phyloP scores from a whole-genome alignment of 352 stramenopile species.

The Phytopythium oedochilum region DNA sequence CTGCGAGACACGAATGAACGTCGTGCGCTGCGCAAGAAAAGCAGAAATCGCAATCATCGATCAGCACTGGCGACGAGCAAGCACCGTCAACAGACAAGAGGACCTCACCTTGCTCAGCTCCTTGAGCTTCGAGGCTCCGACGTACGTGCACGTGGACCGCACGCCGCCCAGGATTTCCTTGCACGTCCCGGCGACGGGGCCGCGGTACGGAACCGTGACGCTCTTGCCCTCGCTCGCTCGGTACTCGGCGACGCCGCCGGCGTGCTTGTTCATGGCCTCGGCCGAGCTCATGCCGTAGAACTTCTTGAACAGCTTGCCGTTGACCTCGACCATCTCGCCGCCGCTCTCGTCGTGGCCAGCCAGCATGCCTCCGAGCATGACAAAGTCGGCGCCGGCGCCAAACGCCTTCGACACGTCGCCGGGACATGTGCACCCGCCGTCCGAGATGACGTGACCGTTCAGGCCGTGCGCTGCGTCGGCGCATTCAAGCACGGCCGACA shows the following conservation, averaged over 20 bases:
- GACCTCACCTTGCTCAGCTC: conserved; percentile 84
- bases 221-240: conserved; percentile 89
- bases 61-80: no score
- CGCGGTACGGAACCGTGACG: conserved; percentile 86
- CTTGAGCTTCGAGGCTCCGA: conserved; percentile 85
- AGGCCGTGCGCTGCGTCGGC: conserved; percentile 88
- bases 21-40: conserved; percentile 63
- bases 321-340: conserved; percentile 72
- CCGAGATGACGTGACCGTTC: conserved; percentile 86
- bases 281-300: conserved; percentile 94
- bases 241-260: conserved; percentile 89
- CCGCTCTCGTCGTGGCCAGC: conserved; percentile 89
- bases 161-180: conserved; percentile 92
- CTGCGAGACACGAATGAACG: conserved; percentile 91
- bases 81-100: background rate
- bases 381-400: conserved; percentile 89
- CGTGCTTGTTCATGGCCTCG: conserved; percentile 91
- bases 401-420: conserved; percentile 91
- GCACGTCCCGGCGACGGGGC: conserved; percentile 69
- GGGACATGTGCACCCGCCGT: conserved; percentile 87
- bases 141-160: conserved; percentile 91
- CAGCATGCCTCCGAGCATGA: conserved; percentile 92
- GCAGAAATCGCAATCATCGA: background rate
- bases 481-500: conserved; percentile 90
- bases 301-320: conserved; percentile 76